Base-by-base conservation (phyloP, 352 stramenopile species). In the Globisporangium canariense region DNA sequence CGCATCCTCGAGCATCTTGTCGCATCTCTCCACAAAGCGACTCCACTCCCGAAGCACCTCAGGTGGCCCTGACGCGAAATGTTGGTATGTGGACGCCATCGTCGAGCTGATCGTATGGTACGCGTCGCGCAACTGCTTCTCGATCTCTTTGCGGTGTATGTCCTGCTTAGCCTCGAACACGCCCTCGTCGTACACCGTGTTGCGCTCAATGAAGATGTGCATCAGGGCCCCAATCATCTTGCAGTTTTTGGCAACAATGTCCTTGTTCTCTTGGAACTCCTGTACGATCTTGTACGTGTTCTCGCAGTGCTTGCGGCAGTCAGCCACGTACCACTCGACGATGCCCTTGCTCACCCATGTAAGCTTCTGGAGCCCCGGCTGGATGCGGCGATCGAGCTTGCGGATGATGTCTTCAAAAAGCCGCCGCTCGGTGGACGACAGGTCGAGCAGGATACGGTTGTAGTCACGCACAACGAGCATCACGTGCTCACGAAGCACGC, bases 391-490 rank as follows among this genome's bases (percentile, higher is more conserved):
- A 71, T 98, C 96, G 18, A 98, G 83, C 38, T 95, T 91, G 11
- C 93, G 90, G 51, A 98, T 97, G 58, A 98, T 97, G 63, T 98
- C 92, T 67, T 97, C 81, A 74, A 98, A 98, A 4, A 98, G 64
- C 7, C 90, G 76, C 28, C 92, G 83, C 70, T 98, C 94, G 0
- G 93, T 97, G 0, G 83, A 85, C 6, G 79, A 89, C 14, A 98
- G 65, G 30, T 98, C 88, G n/a, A 96, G 64, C 22, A 98, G 73
- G 57, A 98, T 98, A 20, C 86, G 83, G 68, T 98, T 98, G 74
- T 98, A 98, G 50, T 97, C 94, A 3, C 92, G 84, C 10, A 98
- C 93, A 22, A 98, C 90, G 0, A 97, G 81, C 90, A 98, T 97
- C 4, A 98, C 93, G 50, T 98, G 88, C 61, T 98, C 95, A 14